Percentiles rank a stretch among this genome's conserved stretches.
Conservation (phyloP, 2,329 filamentous ascomycete genomes). For the Alternaria brassicicola region DNA sequence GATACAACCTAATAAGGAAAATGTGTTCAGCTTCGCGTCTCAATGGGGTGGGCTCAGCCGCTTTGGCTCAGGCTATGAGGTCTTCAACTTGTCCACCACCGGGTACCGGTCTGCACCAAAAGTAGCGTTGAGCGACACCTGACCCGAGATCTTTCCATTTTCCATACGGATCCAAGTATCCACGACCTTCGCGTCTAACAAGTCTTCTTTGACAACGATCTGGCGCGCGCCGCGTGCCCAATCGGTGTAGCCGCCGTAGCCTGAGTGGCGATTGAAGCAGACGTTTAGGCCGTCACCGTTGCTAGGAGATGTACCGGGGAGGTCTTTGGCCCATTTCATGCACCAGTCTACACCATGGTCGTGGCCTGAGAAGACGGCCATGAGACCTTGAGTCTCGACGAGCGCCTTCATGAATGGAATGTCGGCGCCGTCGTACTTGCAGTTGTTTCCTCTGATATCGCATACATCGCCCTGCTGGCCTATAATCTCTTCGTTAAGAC, state of each 20-base stretch:
- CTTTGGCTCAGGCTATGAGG: constrained; percentile 9
- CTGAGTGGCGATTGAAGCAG: constrained; percentile 70
- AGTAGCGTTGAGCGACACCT: constrained; percentile 63
- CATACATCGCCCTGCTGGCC: constrained; percentile 30
- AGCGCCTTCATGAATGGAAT: constrained; percentile 68
- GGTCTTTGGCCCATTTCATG: constrained; percentile 48
- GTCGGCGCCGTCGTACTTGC: constrained; percentile 58
- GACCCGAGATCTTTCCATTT: constrained; percentile 58
- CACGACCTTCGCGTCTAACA: constrained; percentile 50
- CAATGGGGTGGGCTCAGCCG: background rate
- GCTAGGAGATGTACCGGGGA: constrained; percentile 38
- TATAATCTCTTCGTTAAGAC: constrained; percentile 43
- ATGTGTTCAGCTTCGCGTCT: background rate
- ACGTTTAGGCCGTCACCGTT: constrained; percentile 54
- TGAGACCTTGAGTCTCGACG: constrained; percentile 56
- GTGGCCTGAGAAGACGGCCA: constrained; percentile 65
- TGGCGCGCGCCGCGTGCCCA: constrained; percentile 68
- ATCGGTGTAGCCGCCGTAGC: constrained; percentile 71
- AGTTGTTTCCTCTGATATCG: constrained; percentile 18
- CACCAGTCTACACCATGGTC: constrained; percentile 60
- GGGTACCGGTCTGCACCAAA: constrained; percentile 64
- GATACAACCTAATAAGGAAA: background rate
- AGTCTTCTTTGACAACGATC: constrained; percentile 56
- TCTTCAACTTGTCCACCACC: constrained; percentile 15
- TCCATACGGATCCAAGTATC: constrained; percentile 69